A percentile compares a stretch with the other conserved stretches of the same genome.
Evolutionary conservation across 2,329 filamentous ascomycete species (phyloP).

Genomic region (Ceratocystis cacaofunesta): DNA sequence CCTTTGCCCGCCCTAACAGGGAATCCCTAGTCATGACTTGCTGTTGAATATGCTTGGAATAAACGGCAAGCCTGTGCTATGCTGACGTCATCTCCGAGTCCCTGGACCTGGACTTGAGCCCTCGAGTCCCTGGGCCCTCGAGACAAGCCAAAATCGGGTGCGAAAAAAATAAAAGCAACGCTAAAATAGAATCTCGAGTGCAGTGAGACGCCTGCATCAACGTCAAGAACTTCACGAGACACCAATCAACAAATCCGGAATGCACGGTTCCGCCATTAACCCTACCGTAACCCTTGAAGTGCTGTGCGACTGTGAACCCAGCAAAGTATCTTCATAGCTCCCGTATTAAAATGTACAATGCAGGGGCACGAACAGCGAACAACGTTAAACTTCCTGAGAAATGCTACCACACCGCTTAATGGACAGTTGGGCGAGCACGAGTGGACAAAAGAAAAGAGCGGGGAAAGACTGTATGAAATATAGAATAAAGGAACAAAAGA

Average conservation of each 20-base stretch:
- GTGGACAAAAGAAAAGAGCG: conserved; percentile 1
- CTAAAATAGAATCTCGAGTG: too few relatives aligned
- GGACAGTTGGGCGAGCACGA: background rate
- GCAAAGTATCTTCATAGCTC: too few relatives aligned
- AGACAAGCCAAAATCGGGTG: background rate
- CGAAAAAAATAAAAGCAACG: background rate
- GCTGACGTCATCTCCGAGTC: conserved; percentile 8
- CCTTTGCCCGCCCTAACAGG: background rate
- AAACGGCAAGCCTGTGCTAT: background rate
- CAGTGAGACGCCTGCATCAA: too few relatives aligned
- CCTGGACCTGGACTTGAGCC: background rate
- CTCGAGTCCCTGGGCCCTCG: background rate
- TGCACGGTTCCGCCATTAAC: background rate
- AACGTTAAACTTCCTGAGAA: background rate
- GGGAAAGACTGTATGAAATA: background rate
- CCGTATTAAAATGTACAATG: background rate
- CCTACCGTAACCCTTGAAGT: background rate
- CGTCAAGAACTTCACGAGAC: background rate
- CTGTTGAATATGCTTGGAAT: too few relatives aligned
- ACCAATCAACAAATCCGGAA: background rate
- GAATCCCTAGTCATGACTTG: background rate
- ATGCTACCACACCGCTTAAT: background rate
- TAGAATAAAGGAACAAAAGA: background rate
- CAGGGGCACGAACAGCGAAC: background rate
- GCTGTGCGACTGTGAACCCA: background rate